Evolutionary conservation across 768 basidiomycete genomes (phyloP), one percentile per base, ranked within the genome.

Genomic region (Lentinula aciculospora): DNA sequence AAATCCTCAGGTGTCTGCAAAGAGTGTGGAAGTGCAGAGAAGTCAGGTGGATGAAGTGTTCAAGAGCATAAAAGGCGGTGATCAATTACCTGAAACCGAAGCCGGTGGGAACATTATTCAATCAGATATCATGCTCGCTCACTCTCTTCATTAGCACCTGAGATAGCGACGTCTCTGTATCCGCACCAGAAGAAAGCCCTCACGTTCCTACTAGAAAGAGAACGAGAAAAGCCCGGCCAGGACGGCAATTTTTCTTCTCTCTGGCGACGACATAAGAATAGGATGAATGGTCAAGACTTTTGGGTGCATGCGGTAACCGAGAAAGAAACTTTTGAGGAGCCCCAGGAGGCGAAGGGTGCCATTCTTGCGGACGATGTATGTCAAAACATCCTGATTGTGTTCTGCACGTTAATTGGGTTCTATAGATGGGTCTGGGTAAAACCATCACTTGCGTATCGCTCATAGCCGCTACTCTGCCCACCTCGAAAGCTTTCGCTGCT

Each of bases 131-230:
- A 53, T 45, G 39, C 61, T 66, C 57, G 58, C 28, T 48, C 54
- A 46, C 19, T 60, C 57, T 55, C 40, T 28, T 25, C 7, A 45
- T 25, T 31, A 89, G 88, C 74, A 50, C 66, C 77, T 54, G 85
- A 89, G 64, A 83, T 99, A 55, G 88, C 87, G 36, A 97, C 97
- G 21, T 79, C 74, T 47, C 76, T 99, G 7, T 99, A 98, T 72
- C 93, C 96, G 19, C 97, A 99, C 77, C 97, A 99, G 74, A 96
- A 94, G 74, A 96, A 96, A 71, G 97, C 96, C 23, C 78, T 99
- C 19, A 94, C 96, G 1, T 99, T 99, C 72, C 76, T 99, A 50
- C 78, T 98, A 19, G 92, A 97, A 66, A 83, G 97, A 68, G 86
- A 90, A 69, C 80, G 84, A 60, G 90, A 92, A 71, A 78, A 73